Evolutionary conservation across 805 yeast species (phyloP), one percentile per base, ranked within the genome.

Genomic region (Ogataea henricii): DNA sequence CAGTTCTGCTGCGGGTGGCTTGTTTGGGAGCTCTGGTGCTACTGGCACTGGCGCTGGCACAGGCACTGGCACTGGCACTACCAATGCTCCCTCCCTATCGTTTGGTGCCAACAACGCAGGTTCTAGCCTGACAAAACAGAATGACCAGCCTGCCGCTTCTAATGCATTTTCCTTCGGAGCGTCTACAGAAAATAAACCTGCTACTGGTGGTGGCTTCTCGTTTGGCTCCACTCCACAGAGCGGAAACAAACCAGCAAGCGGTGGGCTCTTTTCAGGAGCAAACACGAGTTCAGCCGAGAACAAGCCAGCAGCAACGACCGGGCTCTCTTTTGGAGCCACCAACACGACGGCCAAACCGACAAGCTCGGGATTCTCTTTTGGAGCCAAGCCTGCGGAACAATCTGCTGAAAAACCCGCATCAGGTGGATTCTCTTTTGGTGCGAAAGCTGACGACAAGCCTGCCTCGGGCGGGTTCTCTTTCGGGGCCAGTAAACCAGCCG

Each of bases 311-410:
- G 33, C 42, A 18, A 13, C 48, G 18, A 33, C 48, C 14, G 39
- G 40, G 10, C 22, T 40, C 23, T 42, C 49, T 6, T 39, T 51
- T 41, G 54, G 51, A 44, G 14, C 46, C 29, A 13, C 20, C 34
- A 26, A 17, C 12, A 49, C 49, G 17, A 50, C 40, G 5, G 54
- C 36, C 2, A 40, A 42, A 23, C 53, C 58, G 10, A 42, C 47
- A 12, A 27, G 22, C 9, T 27, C 45, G 27, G 52, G 51, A 22
- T 56, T 57, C 35, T 22, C 49, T 1, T 53, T 54, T 40, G 58
- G 58, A 25, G 53, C 53, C 12, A 47, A 49, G 17, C 54, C 41
- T 29, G 49, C 59, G n/a, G 52, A 46, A 6, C 18, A 45, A 22
- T 38, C 49, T 9, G 53, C 47, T 18, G 49, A 40, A 10, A 45